Base-by-base conservation (phyloP, 805 yeast genomes). In the Clavispora santaluciae region DNA sequence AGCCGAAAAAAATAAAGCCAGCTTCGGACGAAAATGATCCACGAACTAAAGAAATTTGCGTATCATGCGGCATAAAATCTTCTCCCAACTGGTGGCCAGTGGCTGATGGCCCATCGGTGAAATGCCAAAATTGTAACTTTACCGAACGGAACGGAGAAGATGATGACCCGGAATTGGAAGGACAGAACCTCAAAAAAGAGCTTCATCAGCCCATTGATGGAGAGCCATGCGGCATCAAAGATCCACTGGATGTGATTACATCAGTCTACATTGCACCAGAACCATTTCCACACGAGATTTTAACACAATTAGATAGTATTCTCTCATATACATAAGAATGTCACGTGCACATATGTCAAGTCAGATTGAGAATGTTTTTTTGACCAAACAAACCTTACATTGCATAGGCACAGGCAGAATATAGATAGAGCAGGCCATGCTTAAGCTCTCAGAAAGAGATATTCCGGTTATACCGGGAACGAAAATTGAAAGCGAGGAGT, bases 391-490 rank as follows among this genome's bases (percentile, higher is more conserved):
- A 15, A 15, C 20, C 20, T 9, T 15, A 35, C 22, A n/a, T 8
- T 10, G 35, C 18, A 24, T 24, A 28, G 6, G 16, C 29, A 15
- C 15, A 25, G 13, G 16, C 29, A 25, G 13, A 12, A 25, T 12
- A 25, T 4, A 25, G 15, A 16, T 28, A 10, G 20, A 8, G 3
- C 20, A n/a, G 15, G 36, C 15, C 10, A 64, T 63, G 70, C 57
- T 69, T 40, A 66, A 64, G 37, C 53, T 69, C 40, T 63, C 63
- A 36, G 70, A 66, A 31, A 61, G 81, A 56, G 79, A 75, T 24
- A 81, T 88, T 49, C 97, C 97, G 3, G 79, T 73, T 33, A 84
- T 91, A 25, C 97, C 97, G 1, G 99, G 99, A 18, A 78, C 76
- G 12, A 68, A 73, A 39, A 86, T 89, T 48, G 85, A 91, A 2